Base-by-base conservation (phyloP, 345 rosid species). In the Sonneratia caseolaris region DNA sequence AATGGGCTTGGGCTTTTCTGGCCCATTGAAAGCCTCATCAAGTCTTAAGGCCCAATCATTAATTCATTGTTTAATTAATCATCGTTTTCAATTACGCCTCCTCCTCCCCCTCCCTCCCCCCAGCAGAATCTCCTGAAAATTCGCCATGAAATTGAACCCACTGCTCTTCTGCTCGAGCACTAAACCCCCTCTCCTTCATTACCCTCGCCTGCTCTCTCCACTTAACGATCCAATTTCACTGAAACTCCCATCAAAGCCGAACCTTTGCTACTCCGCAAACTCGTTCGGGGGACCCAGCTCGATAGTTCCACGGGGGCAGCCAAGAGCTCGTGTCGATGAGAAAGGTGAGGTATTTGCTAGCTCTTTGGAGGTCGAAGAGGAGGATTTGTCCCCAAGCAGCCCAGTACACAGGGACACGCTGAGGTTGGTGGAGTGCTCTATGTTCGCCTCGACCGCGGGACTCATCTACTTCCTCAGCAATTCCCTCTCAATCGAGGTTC, bases 361-460 rank as follows among this genome's bases (percentile, higher is more conserved):
- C 38, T n/a, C 66, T 3, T 9, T 13, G 80, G 66, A 70, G 81
- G 42, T 37, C 37, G 40, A 43, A 19, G 73, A 79, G 57, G 92
- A 83, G 14, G 84, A 88, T 85, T 73, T 85, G 77, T 94, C 88
- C 0, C 71, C 73, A 3, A 79, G 84, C 66, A 82, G 88, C 51
- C 80, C 45, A 48, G 93, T 91, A 70, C 89, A 84, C 75, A 88
- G 71, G 80, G 83, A 81, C 24, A 93, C 98, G 22, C 82, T 90
- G 64, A 88, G 98, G 82, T 75, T 94, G 79, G 97, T 91, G 43
- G 98, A 94, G 73, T 94, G 98, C 72, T 83, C 97, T 64, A 91
- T 94, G 97, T 88, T 91, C 70, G 97, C 97, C 69, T 92, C 97
- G 37, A 88, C 86, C 45, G 84, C 97, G 24, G 97, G 97, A 8